phyloP scores from a whole-genome alignment of 345 rosid species.

The Theobroma cacao region DNA sequence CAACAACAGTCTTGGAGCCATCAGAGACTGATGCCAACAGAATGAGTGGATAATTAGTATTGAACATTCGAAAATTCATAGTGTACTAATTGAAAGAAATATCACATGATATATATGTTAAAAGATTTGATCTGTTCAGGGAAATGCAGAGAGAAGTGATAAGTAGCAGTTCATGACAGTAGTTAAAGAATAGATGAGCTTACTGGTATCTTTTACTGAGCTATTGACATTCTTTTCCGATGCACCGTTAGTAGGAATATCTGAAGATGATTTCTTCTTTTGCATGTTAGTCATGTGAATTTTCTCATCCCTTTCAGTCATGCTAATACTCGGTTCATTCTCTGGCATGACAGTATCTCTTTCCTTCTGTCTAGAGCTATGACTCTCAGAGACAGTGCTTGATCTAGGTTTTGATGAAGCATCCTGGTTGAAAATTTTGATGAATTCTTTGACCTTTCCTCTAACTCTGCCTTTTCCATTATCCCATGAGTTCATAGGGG shows the following conservation, averaged over 20 bases:
- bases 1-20: constrained; percentile 26
- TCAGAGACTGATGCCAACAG: constrained; percentile 35
- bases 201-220: constrained; percentile 45
- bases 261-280: constrained; percentile 19
- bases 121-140: not conserved
- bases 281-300: constrained; percentile 15
- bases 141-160: not conserved
- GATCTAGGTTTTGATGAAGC: constrained; percentile 31
- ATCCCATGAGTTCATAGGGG: constrained; percentile 28
- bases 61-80: not conserved
- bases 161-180: not conserved
- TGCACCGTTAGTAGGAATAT: constrained; percentile 23
- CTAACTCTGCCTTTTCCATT: constrained; percentile 35
- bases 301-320: constrained; percentile 23
- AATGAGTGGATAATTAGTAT: not conserved
- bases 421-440: constrained; percentile 71
- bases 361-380: constrained; percentile 42
- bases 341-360: constrained; percentile 19
- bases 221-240: constrained; percentile 33
- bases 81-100: not conserved
- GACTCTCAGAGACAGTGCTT: constrained; percentile 30
- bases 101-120: not conserved
- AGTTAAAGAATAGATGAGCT: constrained; percentile 21
- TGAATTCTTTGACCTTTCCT: constrained; percentile 80
- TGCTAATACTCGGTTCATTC: constrained; percentile 24